These are phyloP conservation scores for Phaeophleospora eucalypticola DNA, from an alignment of 2,329 filamentous ascomycete genomes.

Conservation along the genomic window DNA sequence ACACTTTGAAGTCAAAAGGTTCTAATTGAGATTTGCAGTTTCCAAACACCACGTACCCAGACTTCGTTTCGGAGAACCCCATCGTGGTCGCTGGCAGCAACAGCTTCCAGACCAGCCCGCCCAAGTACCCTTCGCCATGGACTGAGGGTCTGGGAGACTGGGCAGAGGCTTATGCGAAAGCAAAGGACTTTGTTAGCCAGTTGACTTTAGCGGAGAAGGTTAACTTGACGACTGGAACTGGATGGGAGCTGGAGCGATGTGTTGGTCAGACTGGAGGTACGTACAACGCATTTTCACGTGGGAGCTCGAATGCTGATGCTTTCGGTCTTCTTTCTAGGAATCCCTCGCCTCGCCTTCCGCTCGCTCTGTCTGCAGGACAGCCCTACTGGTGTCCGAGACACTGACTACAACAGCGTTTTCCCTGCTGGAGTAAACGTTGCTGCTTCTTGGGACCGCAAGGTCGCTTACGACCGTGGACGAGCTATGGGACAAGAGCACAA, in stretches of 20 bases:
- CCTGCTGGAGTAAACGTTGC: slow-evolving; percentile 41
- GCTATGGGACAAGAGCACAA: slow-evolving; percentile 32
- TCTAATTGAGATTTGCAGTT: slow-evolving; percentile 5
- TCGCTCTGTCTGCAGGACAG: slow-evolving; percentile 43
- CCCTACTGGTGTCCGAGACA: slow-evolving; percentile 38
- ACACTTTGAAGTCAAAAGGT: too few species aligned
- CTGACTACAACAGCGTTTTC: slow-evolving; percentile 41
- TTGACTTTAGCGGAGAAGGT: slow-evolving; percentile 34
- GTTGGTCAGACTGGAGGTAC: too few species aligned
- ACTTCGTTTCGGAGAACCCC: slow-evolving; percentile 24
- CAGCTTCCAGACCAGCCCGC: slow-evolving; percentile 24
- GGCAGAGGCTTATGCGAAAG: slow-evolving; percentile 30
- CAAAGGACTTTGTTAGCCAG: slow-evolving; percentile 30
- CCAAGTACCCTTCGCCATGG: slow-evolving; percentile 29
- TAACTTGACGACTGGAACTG: slow-evolving; percentile 47
- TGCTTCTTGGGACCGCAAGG: slow-evolving; percentile 41
- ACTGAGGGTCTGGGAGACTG: slow-evolving; percentile 44
- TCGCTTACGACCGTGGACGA: slow-evolving; percentile 32
- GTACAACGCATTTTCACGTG: background rate
- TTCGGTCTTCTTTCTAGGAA: too few species aligned
- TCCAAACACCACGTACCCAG: slow-evolving; percentile 28
- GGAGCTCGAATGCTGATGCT: slow-evolving; percentile 32
- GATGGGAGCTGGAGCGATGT: slow-evolving; percentile 12
- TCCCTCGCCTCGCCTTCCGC: slow-evolving; percentile 36
- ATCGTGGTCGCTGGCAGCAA: slow-evolving; percentile 23